A percentile compares a stretch with the other conserved stretches of the same genome.
These are phyloP conservation scores for Xylaria flabelliformis DNA, from an alignment of 495 filamentous ascomycete species.

Conservation along the genomic window DNA sequence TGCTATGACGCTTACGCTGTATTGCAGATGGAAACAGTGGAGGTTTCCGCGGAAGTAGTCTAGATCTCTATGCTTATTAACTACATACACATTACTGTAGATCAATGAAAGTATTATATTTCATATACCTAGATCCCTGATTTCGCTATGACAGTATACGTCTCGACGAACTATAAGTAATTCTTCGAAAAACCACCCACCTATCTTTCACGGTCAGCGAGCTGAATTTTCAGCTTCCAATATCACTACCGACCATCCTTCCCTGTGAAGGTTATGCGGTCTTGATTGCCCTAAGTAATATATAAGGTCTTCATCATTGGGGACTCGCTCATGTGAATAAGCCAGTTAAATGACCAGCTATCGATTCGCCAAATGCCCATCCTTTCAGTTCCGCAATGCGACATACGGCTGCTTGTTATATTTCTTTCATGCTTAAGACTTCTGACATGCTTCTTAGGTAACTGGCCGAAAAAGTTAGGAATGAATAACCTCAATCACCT, in stretches of 20 bases:
- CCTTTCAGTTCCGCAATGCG: conserved; percentile 35
- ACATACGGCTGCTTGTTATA: conserved; percentile 45
- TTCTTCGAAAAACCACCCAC: conserved; percentile 55
- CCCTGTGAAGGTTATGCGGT: conserved; percentile 44
- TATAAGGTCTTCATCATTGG: conserved; percentile 52
- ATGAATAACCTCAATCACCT: not conserved
- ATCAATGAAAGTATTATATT: not conserved
- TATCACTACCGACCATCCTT: conserved; percentile 52
- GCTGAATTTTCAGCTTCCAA: conserved; percentile 61
- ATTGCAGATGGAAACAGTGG: not conserved
- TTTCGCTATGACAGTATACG: not conserved
- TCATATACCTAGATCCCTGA: not conserved
- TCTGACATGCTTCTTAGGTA: not conserved
- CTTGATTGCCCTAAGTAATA: conserved; percentile 50
- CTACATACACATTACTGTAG: not conserved
- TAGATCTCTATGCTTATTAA: not conserved
- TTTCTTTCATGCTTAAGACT: conserved; percentile 14
- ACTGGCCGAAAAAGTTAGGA: not conserved
- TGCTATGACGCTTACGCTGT: not conserved
- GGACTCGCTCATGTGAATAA: conserved; percentile 15
- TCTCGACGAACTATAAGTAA: conserved; percentile 47
- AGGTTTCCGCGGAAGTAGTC: not conserved
- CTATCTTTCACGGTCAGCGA: conserved; percentile 46
- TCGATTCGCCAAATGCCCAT: conserved; percentile 50
- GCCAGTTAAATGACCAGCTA: conserved; percentile 51